Base-by-base conservation (phyloP, 106 monocot genomes). In the Platanthera zijinensis region DNA sequence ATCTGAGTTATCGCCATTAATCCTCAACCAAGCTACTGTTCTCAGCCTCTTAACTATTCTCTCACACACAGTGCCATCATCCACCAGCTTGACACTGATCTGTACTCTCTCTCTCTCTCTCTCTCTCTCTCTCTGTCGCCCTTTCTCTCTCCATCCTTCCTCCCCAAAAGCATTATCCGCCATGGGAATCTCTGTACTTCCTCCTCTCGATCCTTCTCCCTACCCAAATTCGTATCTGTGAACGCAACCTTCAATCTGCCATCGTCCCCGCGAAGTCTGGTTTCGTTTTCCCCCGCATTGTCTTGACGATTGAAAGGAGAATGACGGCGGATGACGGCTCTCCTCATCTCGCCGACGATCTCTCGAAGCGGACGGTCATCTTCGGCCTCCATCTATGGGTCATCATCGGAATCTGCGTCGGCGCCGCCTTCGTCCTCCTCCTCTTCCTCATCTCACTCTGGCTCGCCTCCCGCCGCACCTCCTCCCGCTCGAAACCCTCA, bases 381-480 rank as follows among this genome's bases (percentile, higher is more conserved):
- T 96, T 96, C 64, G 96, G 93, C 6, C 87, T 96, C 52, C 90
- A 83, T 66, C 80, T 93, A 17, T 89, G 93, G 90, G 91, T 89
- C 11, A 75, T 93, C 21, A 85, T 96, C 22, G 93, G 90, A 22
- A 89, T 93, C 77, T 82, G 84, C 79, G 84, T 83, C 79, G 93
- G 92, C 80, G 89, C 84, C 52, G 86, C 85, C 63, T 86, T 93
- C 73, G 91, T 96, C 71, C 85, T 96, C 51, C 75, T 93, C 57
- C 81, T 96, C 53, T 82, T 96, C 72, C 74, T 93, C 77, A 62
- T 93, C 81, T 93, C 93, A 18, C 84, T 96, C 48, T 91, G 89
- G 84, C 54, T 87, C 71, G 77, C 83, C 77, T 82, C 82, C 67
- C 78, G 78, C 48, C 72, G 82, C 39, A 74, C 63, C 53, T 48